These are phyloP conservation scores for Castanea sativa DNA, from an alignment of 306 rosid genomes.

Conservation along the genomic window DNA sequence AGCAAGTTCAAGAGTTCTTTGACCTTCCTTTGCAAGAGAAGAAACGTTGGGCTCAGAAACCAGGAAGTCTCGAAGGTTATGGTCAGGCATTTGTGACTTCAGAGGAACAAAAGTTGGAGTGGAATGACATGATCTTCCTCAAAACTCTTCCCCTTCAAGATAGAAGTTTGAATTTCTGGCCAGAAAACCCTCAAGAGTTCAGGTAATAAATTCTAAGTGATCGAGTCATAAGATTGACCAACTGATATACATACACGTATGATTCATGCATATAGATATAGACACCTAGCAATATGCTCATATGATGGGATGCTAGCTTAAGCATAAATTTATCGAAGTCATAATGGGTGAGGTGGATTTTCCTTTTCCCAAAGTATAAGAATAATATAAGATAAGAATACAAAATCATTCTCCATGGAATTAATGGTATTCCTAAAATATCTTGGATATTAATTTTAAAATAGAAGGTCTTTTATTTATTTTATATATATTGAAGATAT, in stretches of 20 bases:
- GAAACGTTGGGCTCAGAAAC: slow-evolving; percentile 36
- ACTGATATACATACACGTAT: neutral
- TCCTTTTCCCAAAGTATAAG: no score
- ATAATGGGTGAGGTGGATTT: no score
- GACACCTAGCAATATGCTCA: no score
- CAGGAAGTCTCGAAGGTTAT: slow-evolving; percentile 51
- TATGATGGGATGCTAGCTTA: no score
- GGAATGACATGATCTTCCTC: slow-evolving; percentile 62
- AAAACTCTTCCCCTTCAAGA: slow-evolving; percentile 32
- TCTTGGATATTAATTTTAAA: no score
- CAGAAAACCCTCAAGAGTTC: slow-evolving; percentile 44
- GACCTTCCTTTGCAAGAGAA: slow-evolving; percentile 41
- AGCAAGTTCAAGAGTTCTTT: slow-evolving; percentile 40
- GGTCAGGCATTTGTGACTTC: slow-evolving; percentile 55
- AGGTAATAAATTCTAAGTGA: slow-evolving; percentile 28
- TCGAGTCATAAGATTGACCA: neutral
- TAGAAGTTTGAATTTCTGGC: slow-evolving; percentile 46
- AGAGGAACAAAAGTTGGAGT: slow-evolving; percentile 41
- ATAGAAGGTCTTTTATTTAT: no score
- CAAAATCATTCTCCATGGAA: no score
- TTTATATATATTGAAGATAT: no score
- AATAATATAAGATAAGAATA: no score
- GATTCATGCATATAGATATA: no score
- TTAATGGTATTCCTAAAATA: no score
- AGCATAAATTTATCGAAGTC: no score